Conservation (phyloP, 768 basidiomycete species). For the Pisolithus tinctorius region DNA sequence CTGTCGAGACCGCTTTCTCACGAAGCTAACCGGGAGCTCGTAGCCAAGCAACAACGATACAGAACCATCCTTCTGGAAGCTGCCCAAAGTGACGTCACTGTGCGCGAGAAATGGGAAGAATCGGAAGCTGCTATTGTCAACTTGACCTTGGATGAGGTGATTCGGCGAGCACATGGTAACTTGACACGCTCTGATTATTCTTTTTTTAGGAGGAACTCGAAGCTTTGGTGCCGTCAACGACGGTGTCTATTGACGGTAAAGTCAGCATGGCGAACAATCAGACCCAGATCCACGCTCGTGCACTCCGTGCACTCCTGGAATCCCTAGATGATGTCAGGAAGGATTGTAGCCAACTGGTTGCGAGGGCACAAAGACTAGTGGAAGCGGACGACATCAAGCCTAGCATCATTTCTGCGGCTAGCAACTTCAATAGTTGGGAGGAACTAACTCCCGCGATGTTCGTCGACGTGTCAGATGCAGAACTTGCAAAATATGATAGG, state of each 20-base stretch:
- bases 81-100: constrained; percentile 63
- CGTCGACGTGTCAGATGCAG: constrained; percentile 72
- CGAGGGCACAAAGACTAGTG: constrained; percentile 54
- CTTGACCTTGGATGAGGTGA: constrained; percentile 62
- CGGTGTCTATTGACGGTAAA: constrained; percentile 28
- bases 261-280: constrained; percentile 35
- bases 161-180: background rate
- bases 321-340: constrained; percentile 67
- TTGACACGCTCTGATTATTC: constrained; percentile 1
- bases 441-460: constrained; percentile 84
- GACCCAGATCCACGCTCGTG: constrained; percentile 61
- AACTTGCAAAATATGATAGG: constrained; percentile 75
- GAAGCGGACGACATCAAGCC: constrained; percentile 68
- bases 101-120: constrained; percentile 81
- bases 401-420: constrained; percentile 59
- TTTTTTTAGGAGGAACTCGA: constrained; percentile 54
- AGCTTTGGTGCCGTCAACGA: constrained; percentile 61
- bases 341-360: constrained; percentile 53
- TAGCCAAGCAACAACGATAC: constrained; percentile 66
- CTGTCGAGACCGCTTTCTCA: constrained; percentile 61
- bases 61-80: constrained; percentile 68
- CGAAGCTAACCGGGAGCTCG: constrained; percentile 70
- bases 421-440: constrained; percentile 55
- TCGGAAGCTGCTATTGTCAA: constrained; percentile 72
- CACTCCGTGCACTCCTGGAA: constrained; percentile 69